Evolutionary conservation across 2,329 filamentous ascomycete genomes (phyloP).

Genomic region (Colletotrichum sp.): DNA sequence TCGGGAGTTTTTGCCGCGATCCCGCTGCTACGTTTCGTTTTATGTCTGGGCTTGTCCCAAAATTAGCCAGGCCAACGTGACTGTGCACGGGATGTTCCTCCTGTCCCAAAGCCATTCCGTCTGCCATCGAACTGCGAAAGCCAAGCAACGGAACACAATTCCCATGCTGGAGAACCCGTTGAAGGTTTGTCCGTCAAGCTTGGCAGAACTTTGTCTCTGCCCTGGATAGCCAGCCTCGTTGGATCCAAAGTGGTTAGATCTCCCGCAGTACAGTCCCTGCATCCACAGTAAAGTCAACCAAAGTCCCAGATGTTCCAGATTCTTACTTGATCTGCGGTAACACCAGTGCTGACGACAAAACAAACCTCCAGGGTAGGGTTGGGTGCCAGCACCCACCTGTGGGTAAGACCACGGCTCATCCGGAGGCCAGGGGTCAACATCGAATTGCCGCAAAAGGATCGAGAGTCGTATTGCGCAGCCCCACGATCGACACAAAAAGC

Average conservation of each 20-base stretch:
- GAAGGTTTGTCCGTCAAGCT: background rate
- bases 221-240: background rate
- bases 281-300: background rate
- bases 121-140: background rate
- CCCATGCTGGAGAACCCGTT: background rate
- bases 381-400: background rate
- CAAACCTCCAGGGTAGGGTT: background rate
- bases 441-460: background rate
- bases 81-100: background rate
- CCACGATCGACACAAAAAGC: background rate
- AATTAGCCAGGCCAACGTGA: background rate
- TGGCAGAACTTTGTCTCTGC: background rate
- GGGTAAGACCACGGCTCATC: background rate
- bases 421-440: background rate
- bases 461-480: background rate
- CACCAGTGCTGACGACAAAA: background rate
- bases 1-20: background rate
- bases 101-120: background rate
- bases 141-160: background rate
- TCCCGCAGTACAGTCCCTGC: background rate
- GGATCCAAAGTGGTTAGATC: background rate
- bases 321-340: background rate
- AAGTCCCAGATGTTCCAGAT: background rate
- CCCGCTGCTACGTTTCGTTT: conserved; percentile 2
- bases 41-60: background rate